Evolutionary conservation across 257 asterid species (phyloP).

Genomic region (Nyctanthes arbortristis): DNA sequence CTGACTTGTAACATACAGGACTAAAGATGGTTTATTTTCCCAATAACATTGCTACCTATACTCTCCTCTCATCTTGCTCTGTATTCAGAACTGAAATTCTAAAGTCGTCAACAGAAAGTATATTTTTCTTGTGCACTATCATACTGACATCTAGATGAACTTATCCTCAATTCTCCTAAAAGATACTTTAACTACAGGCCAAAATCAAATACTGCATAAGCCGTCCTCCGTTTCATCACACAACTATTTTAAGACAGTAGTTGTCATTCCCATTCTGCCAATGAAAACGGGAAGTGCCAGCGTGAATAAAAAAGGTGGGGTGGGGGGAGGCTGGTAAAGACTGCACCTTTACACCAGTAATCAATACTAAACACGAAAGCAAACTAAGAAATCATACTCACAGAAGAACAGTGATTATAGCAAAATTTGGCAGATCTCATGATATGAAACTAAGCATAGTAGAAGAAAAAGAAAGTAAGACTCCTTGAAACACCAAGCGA

Average conservation of each 20-base stretch:
- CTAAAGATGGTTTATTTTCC: background rate
- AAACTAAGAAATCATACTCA: background rate
- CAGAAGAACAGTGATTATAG: background rate
- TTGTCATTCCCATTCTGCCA: slow-evolving; percentile 6
- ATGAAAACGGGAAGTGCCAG: slow-evolving; percentile 2
- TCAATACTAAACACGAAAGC: background rate
- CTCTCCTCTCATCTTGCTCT: background rate
- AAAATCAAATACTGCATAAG: slow-evolving; percentile 14
- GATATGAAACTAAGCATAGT: background rate
- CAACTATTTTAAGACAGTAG: background rate
- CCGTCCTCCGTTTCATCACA: slow-evolving; percentile 3
- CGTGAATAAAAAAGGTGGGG: slow-evolving; percentile 9
- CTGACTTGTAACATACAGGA: background rate
- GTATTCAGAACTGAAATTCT: slow-evolving; percentile 20
- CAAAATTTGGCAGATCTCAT: slow-evolving; percentile 6
- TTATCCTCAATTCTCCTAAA: slow-evolving; percentile 17
- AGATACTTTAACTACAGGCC: background rate
- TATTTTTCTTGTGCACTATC: slow-evolving; percentile 1
- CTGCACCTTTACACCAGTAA: too few relatives aligned
- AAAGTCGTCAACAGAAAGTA: slow-evolving; percentile 14
- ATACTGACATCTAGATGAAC: slow-evolving; percentile 5
- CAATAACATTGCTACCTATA: slow-evolving; percentile 5
- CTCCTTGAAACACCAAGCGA: background rate
- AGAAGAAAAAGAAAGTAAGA: background rate
- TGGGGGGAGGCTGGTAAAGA: too few relatives aligned